Base-by-base conservation (phyloP, 2,329 filamentous ascomycete species). In the Malbranchea zuffiana region DNA sequence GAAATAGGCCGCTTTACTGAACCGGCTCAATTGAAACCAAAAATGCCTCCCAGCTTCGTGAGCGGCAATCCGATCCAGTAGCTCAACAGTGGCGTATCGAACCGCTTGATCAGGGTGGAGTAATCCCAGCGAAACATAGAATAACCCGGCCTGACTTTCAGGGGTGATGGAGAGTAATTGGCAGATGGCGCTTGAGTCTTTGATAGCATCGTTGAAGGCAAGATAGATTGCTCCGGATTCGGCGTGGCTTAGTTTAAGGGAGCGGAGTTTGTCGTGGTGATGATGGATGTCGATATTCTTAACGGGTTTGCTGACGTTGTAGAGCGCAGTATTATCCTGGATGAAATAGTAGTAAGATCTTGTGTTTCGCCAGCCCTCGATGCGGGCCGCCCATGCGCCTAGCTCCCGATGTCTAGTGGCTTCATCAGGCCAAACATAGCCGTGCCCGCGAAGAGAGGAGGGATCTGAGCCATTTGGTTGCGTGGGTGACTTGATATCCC, bases 321-420 rank as follows among this genome's bases (percentile, higher is more conserved):
- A 60, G 43, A 56, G 53, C 25, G 57, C 49, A 13, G 60, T 59
- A n/a, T 62, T 57, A 40, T 63, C 83, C 66, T 93, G 84, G 45
- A 96, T 88, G 55, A 85, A 96, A 47, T 83, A 86, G 62, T 92
- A 94, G 56, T 98, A 98, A 52, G 84, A 93, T 43, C 90, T 73
- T 1, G 90, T 96, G 46, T 85, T 92, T 48, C 90, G 78, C 90
- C 90, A 98, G 39, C 88, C 90, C 63, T 98, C 90, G 44, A 98
- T 92, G 39, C 90, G 74, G 40, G 83, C 85, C 31, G 90, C 85
- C 43, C 93, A 94, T 3, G 86, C 88, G 11, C 86, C 82, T 24
- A 98, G 72, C 61, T 98, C 90, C 50, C 79, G 80, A 50, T 82
- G 73, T 60, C 85, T 88, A 5, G 80, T 72, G 26, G 69, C 66